Base-by-base conservation (phyloP, 2,329 filamentous ascomycete species). In the Fusarium agapanthi region DNA sequence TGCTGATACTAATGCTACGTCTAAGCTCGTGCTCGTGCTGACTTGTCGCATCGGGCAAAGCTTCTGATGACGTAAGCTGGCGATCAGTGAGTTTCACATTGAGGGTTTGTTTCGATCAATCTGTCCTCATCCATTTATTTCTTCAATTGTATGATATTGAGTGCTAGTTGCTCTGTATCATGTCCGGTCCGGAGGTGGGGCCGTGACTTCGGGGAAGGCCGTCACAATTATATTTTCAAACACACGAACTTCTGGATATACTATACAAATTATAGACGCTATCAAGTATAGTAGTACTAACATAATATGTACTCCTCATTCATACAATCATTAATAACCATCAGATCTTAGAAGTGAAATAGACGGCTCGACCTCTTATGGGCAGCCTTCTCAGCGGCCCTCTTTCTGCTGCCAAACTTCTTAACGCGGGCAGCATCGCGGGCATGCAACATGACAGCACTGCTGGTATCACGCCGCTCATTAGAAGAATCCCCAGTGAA, bases 401-500 rank as follows among this genome's bases (percentile, higher is more conserved):
- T 74, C 67, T 65, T 73, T 48, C 73, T 71, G 35, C 44, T 54
- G 2, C 83, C 82, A 78, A 87, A 88, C 76, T 80, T 86, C 81
- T 87, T 88, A 15, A 84, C 83, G 76, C 84, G 85, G 34, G 74
- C 61, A 6, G 86, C 84, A 76, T 89, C 87, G 50, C 81, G 80
- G n/a, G 71, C 70, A 50, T 83, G 79, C 44, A 88, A 55, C 79
- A 87, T 82, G 6, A 88, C 84, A 2, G 87, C 87, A 44, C 80
- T 81, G 26, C 12, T 28, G 48, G 80, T 40, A 9, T 77, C 78
- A 28, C 81, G 78, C 76, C 80, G 83, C 7, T 66, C 38, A 30
- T 80, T 78, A 4, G 83, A 76, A 3, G 84, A 84, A 0, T 85
- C 82, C 57, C 83, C 80, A 44, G 88, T 81, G 56, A 88, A 82